phyloP scores from a whole-genome alignment of 1,139 yeast genomes.

The Candida sp. region DNA sequence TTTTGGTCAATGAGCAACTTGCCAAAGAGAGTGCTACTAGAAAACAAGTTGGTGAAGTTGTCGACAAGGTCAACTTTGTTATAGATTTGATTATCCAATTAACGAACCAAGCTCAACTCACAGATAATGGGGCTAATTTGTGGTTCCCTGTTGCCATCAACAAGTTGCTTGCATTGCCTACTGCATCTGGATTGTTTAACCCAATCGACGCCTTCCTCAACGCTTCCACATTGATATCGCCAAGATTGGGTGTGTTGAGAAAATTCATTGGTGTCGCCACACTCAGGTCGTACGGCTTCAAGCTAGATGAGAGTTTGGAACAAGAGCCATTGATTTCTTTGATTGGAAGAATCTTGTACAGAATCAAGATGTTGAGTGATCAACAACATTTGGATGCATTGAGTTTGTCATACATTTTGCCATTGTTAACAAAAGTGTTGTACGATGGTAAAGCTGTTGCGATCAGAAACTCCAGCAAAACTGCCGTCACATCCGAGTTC shows the following conservation, averaged over 20 bases:
- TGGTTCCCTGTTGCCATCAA: constrained; percentile 78
- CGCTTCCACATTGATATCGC: constrained; percentile 44
- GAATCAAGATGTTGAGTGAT: constrained; percentile 76
- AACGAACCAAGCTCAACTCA: constrained; percentile 48
- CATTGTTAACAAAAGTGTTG: constrained; percentile 67
- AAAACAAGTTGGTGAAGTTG: constrained; percentile 38
- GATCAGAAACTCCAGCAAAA: constrained; percentile 52
- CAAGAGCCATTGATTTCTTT: constrained; percentile 59
- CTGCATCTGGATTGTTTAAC: constrained; percentile 17
- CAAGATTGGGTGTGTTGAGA: constrained; percentile 55
- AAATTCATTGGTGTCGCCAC: constrained; percentile 70
- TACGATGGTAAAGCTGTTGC: constrained; percentile 63
- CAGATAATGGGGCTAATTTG: constrained; percentile 67
- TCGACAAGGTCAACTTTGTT: constrained; percentile 48
- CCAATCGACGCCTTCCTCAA: constrained; percentile 42
- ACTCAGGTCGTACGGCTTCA: constrained; percentile 53
- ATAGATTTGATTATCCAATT: constrained; percentile 58
- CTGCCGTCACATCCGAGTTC: constrained; percentile 60
- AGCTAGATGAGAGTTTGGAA: constrained; percentile 43
- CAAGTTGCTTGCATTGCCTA: constrained; percentile 46
- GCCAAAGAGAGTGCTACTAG: constrained; percentile 64
- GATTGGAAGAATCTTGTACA: constrained; percentile 70
- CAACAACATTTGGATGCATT: constrained; percentile 72
- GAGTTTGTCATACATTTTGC: constrained; percentile 75
- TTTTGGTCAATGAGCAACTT: constrained; percentile 61